Conservation (phyloP, 768 basidiomycete genomes). For the Agrocybe pediades region DNA sequence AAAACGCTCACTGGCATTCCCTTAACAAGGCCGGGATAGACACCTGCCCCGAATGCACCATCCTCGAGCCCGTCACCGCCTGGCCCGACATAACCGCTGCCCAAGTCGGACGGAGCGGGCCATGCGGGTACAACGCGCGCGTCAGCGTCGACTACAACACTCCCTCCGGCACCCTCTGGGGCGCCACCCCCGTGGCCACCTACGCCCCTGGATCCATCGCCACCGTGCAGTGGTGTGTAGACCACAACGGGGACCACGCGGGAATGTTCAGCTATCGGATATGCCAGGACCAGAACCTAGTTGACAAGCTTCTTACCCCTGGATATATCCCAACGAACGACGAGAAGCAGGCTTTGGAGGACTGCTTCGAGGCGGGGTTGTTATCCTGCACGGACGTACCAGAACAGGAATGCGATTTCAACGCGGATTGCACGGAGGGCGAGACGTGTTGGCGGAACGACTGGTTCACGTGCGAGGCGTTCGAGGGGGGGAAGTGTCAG, state of each 20-base stretch:
- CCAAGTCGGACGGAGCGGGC: constrained; percentile 2
- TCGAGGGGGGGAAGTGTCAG: constrained; percentile 3
- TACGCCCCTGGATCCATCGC: constrained; percentile 1
- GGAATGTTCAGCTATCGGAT: constrained; percentile 8
- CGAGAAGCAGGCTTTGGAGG: constrained; percentile 4
- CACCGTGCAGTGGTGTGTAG: constrained; percentile 6
- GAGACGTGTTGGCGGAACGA: constrained; percentile 3
- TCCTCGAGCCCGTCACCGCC: constrained; percentile 1
- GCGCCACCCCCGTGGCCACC: constrained; percentile 3
- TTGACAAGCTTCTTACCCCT: constrained; percentile 3
- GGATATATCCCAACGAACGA: constrained; percentile 2
- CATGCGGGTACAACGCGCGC: constrained; percentile 7
- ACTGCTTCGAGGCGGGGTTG: constrained; percentile 5
- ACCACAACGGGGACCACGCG: constrained; percentile 7
- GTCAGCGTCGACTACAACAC: constrained; percentile 6
- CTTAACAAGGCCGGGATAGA: not conserved
- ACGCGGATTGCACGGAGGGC: constrained; percentile 1
- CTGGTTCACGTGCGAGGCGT: constrained; percentile 6
- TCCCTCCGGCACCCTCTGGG: constrained; percentile 2
- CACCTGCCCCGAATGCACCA: constrained; percentile 4
- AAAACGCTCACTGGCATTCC: too few relatives aligned
- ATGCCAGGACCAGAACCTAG: constrained; percentile 7
- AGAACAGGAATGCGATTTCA: constrained; percentile 1
- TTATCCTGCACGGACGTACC: constrained; percentile 1
- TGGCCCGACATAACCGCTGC: constrained; percentile 3